Base-by-base conservation (phyloP, 108 stramenopile species). In the Skeletonema potamos region DNA sequence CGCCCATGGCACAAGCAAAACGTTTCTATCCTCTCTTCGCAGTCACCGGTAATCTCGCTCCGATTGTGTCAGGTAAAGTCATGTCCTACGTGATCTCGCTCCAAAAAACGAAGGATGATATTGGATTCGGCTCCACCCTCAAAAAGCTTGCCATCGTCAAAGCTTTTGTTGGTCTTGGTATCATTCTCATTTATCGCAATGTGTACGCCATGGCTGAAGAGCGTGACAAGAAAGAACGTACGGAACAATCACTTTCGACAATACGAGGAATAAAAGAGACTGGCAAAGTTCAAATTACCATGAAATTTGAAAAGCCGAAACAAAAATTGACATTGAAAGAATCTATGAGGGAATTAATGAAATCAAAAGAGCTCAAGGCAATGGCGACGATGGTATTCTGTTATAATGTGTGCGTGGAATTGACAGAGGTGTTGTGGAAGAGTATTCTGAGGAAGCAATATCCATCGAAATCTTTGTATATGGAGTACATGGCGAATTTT, bases 11-110 rank as follows among this genome's bases (percentile, higher is more conserved):
- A 30, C 87, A 92, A 82, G 88, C 88, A 33, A 85, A 88, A 68
- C 73, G 87, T 17, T 90, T 90, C 71, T 89, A 89, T 67, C 88
- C 88, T 7, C 85, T 89, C 56, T 89, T 92, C 48, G 91, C 82
- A 13, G 72, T 82, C 32, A 76, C 70, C n/a, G 82, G 82, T 13
- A 82, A 82, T 37, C 77, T 82, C 15, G 82, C 82, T 15, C 82
- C 82, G 15, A 82, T 82, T 17, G 72, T 79, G 13, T 74, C 72
- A 2, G 82, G 82, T 0, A 78, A 74, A 66, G 58, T 82, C 66
- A 82, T 82, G 82, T 82, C 82, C 39, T 57, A 56, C 43, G 68
- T 82, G 26, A 68, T 82, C 27, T 78, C 76, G 4, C 58, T 62
- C 63, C 82, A 82, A 62, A 68, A 73, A 58, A 39, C 64, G 33